phyloP scores from a whole-genome alignment of 176 grass and related monocot genomes.

The Bonia amplexicaulis region DNA sequence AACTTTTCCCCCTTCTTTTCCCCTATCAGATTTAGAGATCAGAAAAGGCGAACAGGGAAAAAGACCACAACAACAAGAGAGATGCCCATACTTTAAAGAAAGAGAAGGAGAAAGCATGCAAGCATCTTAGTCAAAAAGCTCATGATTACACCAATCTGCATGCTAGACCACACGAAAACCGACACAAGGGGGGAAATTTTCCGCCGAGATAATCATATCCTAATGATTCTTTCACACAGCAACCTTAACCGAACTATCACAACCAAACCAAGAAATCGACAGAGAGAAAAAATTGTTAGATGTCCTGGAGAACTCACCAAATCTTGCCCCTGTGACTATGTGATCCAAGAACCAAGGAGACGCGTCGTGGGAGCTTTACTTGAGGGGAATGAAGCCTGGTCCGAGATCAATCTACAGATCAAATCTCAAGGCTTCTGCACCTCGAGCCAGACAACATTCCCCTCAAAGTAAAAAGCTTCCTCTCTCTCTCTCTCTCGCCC shows the following conservation, averaged over 20 bases:
- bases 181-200: not conserved
- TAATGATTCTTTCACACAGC: not conserved
- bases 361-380: constrained; percentile 2
- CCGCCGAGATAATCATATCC: constrained; percentile 27
- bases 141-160: constrained; percentile 52
- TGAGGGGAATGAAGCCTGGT: constrained; percentile 99
- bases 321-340: not conserved
- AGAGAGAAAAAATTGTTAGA: not conserved
- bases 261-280: not conserved
- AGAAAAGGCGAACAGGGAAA: not conserved
- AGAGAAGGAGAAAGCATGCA: not conserved
- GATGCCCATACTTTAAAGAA: constrained; percentile 30
- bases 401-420: constrained; percentile 61
- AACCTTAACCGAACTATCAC: not conserved
- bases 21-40: constrained; percentile 9
- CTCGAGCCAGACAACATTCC: constrained; percentile 69
- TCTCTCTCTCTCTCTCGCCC: not conserved
- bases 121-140: constrained; percentile 14
- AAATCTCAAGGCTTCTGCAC: constrained; percentile 19
- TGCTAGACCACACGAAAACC: constrained; percentile 31
- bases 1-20: not conserved
- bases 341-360: not conserved
- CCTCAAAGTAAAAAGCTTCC: constrained; percentile 37
- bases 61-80: not conserved
- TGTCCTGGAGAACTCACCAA: constrained; percentile 18